phyloP scores from a whole-genome alignment of 768 basidiomycete genomes.

The Kwoniella sp. region DNA sequence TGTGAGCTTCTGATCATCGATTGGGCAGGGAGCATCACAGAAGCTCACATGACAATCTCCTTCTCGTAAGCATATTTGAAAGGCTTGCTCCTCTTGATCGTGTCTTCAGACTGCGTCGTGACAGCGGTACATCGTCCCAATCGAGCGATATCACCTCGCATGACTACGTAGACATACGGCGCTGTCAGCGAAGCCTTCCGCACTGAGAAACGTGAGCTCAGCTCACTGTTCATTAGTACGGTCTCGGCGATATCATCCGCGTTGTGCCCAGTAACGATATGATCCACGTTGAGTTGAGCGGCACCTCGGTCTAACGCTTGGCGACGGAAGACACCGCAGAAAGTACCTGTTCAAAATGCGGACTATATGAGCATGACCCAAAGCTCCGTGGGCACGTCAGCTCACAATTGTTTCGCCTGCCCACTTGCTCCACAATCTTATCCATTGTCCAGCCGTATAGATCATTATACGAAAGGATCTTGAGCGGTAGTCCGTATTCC shows the following conservation, averaged over 20 bases:
- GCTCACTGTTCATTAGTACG: constrained; percentile 95
- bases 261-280: constrained; percentile 98
- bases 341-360: constrained; percentile 65
- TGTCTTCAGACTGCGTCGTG: constrained; percentile 93
- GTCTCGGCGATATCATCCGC: constrained; percentile 99
- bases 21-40: neutral
- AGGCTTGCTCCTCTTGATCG: constrained; percentile 95
- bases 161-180: constrained; percentile 65
- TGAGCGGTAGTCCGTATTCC: constrained; percentile 92
- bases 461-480: constrained; percentile 93
- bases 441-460: constrained; percentile 99
- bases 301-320: constrained; percentile 97
- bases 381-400: neutral
- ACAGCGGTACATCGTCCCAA: constrained; percentile 91
- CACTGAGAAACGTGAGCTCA: neutral
- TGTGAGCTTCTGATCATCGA: constrained; percentile 12
- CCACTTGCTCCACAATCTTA: constrained; percentile 87
- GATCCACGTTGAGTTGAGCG: constrained; percentile 81
- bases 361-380: neutral
- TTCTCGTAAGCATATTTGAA: constrained; percentile 99
- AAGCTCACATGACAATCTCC: constrained; percentile 91
- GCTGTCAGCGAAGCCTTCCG: neutral
- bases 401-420: constrained; percentile 91
- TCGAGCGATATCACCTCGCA: constrained; percentile 95
- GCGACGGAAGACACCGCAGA: constrained; percentile 95